A percentile compares a stretch with the other conserved stretches of the same genome.
Conservation (phyloP, 345 rosid species). For the Syzygium jambos region DNA sequence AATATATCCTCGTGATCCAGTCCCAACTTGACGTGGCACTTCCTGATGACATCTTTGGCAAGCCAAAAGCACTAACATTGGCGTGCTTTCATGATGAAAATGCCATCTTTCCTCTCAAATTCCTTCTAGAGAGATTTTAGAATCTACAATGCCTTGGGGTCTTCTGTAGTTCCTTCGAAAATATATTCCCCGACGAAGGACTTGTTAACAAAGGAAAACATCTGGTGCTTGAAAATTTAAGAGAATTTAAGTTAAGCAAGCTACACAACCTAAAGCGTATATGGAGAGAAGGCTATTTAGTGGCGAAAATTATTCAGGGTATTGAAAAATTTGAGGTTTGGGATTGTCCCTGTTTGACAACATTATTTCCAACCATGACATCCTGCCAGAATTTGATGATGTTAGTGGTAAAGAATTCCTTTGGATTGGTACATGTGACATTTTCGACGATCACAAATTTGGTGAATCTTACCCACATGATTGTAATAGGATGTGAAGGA, state of each 20-base stretch:
- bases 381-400: background rate
- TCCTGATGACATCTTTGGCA: background rate
- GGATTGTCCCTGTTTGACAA: background rate
- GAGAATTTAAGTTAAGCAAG: background rate
- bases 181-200: background rate
- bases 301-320: background rate
- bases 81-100: background rate
- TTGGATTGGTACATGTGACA: background rate
- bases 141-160: background rate
- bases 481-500: background rate
- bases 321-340: no score
- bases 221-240: rapidly evolving
- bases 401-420: background rate
- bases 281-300: background rate
- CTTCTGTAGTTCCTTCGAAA: background rate
- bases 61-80: background rate
- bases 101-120: background rate
- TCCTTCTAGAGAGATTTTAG: background rate
- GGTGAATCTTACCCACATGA: background rate
- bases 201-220: background rate
- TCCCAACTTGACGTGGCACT: no score
- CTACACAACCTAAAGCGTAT: background rate
- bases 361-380: background rate
- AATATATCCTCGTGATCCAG: no score
- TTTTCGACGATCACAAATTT: background rate